These are phyloP conservation scores for Chaetoceros muelleri DNA, from an alignment of 108 stramenopile genomes.

Conservation along the genomic window DNA sequence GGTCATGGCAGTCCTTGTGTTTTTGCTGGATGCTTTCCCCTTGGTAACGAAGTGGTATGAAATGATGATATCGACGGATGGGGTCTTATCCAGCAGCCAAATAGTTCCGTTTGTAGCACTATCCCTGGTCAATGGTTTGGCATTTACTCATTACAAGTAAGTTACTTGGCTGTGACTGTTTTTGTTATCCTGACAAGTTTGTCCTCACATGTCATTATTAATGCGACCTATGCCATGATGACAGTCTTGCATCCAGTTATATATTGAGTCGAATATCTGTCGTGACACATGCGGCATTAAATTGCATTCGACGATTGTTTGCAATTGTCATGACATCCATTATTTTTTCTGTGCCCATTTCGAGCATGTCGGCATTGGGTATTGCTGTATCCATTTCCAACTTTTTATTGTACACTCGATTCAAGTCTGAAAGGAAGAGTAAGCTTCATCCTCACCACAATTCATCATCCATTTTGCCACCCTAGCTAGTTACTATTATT, in stretches of 20 bases:
- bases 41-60: slow-evolving; percentile 1
- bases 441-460: no score
- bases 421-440: slow-evolving; percentile 15
- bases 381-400: slow-evolving; percentile 36
- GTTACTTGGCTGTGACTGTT: slow-evolving; percentile 2
- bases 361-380: slow-evolving; percentile 30
- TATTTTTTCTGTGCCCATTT: slow-evolving; percentile 47
- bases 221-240: background rate
- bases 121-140: slow-evolving; percentile 52
- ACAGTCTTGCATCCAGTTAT: slow-evolving; percentile 42
- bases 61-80: no score
- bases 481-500: no score
- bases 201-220: background rate
- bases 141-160: slow-evolving; percentile 69
- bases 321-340: slow-evolving; percentile 66
- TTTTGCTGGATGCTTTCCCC: slow-evolving; percentile 18
- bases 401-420: slow-evolving; percentile 50
- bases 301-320: slow-evolving; percentile 73
- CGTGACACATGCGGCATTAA: slow-evolving; percentile 74
- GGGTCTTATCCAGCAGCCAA: no score
- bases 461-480: no score
- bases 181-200: background rate
- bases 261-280: slow-evolving; percentile 64
- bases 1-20: slow-evolving; percentile 16
- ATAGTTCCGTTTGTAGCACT: no score